phyloP scores from a whole-genome alignment of 345 rosid species.

The Bruguiera gymnorhiza region DNA sequence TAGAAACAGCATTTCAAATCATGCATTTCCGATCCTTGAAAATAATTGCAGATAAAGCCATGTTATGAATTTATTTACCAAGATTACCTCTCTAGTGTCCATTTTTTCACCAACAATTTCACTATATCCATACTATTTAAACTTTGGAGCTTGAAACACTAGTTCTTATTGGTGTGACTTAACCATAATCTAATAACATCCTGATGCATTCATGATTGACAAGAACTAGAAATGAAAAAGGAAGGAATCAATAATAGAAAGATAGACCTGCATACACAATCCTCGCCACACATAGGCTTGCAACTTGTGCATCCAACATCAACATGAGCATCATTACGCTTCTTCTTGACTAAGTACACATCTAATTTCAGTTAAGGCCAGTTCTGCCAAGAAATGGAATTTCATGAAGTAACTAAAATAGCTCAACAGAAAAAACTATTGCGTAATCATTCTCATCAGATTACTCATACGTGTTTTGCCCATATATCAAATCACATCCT shows the following conservation, averaged over 20 bases:
- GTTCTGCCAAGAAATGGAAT: not conserved
- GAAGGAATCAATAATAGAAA: not conserved
- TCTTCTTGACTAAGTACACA: slow-evolving; percentile 80
- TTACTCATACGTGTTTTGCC: no score
- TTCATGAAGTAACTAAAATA: no score
- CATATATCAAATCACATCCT: no score
- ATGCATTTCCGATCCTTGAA: not conserved
- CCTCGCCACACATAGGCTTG: slow-evolving; percentile 60
- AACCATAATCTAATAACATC: no score
- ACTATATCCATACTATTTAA: not conserved
- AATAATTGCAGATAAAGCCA: not conserved
- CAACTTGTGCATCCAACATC: slow-evolving; percentile 87
- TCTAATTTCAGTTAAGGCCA: slow-evolving; percentile 58
- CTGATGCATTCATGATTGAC: no score
- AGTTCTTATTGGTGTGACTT: no score
- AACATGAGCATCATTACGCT: slow-evolving; percentile 58
- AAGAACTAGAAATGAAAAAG: not conserved
- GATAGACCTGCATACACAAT: slow-evolving; percentile 87
- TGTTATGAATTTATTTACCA: not conserved
- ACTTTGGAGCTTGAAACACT: not conserved
- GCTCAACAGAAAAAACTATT: no score
- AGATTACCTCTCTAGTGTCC: not conserved
- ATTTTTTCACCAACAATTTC: not conserved
- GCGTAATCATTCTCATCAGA: no score
- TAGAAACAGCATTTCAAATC: not conserved